phyloP scores from a whole-genome alignment of 352 stramenopile species.

The Peronospora tabacina region DNA sequence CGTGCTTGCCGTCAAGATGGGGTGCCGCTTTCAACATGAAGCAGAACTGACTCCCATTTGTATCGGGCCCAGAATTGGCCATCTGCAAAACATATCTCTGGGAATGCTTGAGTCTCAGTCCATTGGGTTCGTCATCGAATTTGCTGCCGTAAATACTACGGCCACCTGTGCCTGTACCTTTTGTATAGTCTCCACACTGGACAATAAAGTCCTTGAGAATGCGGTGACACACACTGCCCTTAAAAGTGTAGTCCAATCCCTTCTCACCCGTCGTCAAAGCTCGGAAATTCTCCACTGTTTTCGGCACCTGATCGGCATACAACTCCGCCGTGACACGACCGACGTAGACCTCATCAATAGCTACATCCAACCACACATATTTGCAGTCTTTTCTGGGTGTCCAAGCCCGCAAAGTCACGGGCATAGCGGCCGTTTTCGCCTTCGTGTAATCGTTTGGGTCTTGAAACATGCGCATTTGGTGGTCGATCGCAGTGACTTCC shows the following conservation, averaged over 20 bases:
- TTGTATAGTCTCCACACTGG: constrained; percentile 93
- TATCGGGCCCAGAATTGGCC: constrained; percentile 96
- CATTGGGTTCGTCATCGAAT: constrained; percentile 96
- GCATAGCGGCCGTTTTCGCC: constrained; percentile 7
- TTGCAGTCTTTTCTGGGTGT: constrained; percentile 30
- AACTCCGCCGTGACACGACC: constrained; percentile 78
- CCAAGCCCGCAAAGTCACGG: constrained; percentile 14
- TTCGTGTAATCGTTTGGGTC: constrained; percentile 7
- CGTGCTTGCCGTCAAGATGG: constrained; percentile 77
- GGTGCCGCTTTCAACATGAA: constrained; percentile 87
- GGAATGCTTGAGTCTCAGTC: constrained; percentile 65
- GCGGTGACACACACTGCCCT: constrained; percentile 95
- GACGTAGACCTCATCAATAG: constrained; percentile 63
- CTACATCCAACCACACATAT: constrained; percentile 83
- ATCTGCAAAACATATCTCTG: constrained; percentile 89
- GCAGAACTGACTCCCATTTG: constrained; percentile 99
- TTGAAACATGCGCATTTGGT: constrained; percentile 3
- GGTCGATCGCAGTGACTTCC: constrained; percentile 1
- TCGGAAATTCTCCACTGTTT: constrained; percentile 98
- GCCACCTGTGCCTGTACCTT: constrained; percentile 90
- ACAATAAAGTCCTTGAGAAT: constrained; percentile 98
- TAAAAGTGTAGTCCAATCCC: constrained; percentile 90
- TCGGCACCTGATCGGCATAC: constrained; percentile 93
- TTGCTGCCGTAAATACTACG: constrained; percentile 96
- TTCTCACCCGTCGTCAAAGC: constrained; percentile 94